Evolutionary conservation across 345 rosid genomes (phyloP), one percentile per base, ranked within the genome.

Genomic region (Euphorbia peplus): DNA sequence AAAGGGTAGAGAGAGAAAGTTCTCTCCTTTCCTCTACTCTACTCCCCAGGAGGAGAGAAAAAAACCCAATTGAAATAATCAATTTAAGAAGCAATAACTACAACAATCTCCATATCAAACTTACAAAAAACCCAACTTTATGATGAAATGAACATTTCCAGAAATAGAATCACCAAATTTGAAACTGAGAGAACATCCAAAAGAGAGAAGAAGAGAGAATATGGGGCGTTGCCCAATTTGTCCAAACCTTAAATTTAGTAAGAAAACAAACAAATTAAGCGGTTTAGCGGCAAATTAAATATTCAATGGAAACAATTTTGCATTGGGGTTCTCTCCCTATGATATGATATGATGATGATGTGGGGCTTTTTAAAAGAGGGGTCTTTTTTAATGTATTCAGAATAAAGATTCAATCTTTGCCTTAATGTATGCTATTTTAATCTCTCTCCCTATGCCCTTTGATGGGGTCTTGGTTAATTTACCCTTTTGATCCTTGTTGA

Each of bases 21-120:
- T 41, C 5, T n/a, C 37, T 56, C 46, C 35, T 35, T 13, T 32
- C 15, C 47, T 47, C 32, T 11, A 41, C 29, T 42, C 42, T 18
- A 28, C 41, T 69, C 47, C 72, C 64, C 18, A 22, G 26, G 64
- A 62, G 55, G 66, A 59, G 72, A 69, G 57, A 69, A 47, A 35
- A 26, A 29, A 53, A 60, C 5, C 18, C 30, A 69, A 54, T 44
- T 29, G n/a, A n/a, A n/a, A n/a, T n/a, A n/a, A n/a, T n/a, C n/a
- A n/a, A n/a, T n/a, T n/a, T n/a, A n/a, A n/a, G n/a, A n/a, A 29
- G 14, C 70, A 54, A 42, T 10, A 18, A 53, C 60, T 48, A n/a
- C n/a, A n/a, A 44, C 22, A 55, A 12, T 42, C 13, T 16, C 47
- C 19, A 25, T 14, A 44, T 15, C 29, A n/a, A n/a, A 44, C 28